A percentile compares a stretch with the other conserved stretches of the same genome.
Conservation (phyloP, 1,139 yeast species). For the Candida pseudoviswanathii region DNA sequence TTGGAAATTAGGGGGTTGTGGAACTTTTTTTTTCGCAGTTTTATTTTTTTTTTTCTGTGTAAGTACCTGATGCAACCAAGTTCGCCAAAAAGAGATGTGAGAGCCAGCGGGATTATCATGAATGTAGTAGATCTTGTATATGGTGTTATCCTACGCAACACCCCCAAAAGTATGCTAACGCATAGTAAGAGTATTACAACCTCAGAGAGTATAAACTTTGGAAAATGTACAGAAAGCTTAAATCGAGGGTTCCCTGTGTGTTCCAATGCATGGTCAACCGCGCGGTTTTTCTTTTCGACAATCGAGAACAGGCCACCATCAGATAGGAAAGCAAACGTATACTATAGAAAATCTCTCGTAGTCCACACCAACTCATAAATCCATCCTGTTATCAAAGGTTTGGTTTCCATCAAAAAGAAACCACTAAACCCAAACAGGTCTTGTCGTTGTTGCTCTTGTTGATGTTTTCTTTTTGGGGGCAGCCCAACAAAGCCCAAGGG, state of each 20-base stretch:
- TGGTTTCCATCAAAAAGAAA: not conserved
- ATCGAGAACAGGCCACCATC: too few relatives aligned
- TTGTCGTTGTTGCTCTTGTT: not conserved
- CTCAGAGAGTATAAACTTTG: too few relatives aligned
- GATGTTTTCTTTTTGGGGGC: not conserved
- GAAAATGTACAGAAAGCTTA: not conserved
- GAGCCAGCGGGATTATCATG: not conserved
- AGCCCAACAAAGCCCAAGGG: not conserved
- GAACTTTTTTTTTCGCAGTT: slow-evolving; percentile 2
- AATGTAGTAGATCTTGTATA: too few relatives aligned
- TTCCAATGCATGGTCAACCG: not conserved
- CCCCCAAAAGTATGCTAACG: too few relatives aligned
- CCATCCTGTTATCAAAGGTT: not conserved
- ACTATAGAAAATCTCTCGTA: not conserved
- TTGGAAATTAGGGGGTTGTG: slow-evolving; percentile 1
- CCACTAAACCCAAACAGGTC: not conserved
- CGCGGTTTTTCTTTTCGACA: not conserved
- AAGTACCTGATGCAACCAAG: slow-evolving; percentile 2
- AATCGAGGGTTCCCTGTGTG: not conserved
- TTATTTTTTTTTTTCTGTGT: not conserved
- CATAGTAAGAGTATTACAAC: too few relatives aligned
- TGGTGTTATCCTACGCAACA: too few relatives aligned
- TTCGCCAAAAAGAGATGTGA: not conserved
- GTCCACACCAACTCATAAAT: not conserved
- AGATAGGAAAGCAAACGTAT: not conserved